Evolutionary conservation across 2,329 filamentous ascomycete species (phyloP).

Genomic region (Lachnum nothofagi): DNA sequence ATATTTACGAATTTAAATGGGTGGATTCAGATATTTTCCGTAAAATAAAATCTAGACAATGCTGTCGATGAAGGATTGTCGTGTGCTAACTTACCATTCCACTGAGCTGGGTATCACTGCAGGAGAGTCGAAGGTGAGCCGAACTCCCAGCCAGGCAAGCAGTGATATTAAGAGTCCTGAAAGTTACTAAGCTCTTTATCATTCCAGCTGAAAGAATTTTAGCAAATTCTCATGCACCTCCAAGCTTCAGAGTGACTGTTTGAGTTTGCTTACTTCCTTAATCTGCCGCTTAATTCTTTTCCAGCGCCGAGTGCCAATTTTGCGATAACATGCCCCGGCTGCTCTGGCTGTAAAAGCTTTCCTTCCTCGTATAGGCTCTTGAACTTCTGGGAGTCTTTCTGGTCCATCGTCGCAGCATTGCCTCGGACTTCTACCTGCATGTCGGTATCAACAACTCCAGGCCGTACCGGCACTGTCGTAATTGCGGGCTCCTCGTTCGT

Average conservation of each 20-base stretch:
- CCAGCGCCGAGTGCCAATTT: conserved; percentile 63
- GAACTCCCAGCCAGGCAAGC: too few relatives aligned
- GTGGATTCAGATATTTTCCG: too few relatives aligned
- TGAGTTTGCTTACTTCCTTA: conserved; percentile 54
- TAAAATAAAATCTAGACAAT: too few relatives aligned
- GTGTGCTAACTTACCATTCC: too few relatives aligned
- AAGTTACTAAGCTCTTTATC: conserved; percentile 49
- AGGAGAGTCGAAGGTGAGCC: too few relatives aligned
- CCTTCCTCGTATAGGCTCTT: conserved; percentile 64
- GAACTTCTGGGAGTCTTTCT: conserved; percentile 59
- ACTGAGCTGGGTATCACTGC: too few relatives aligned
- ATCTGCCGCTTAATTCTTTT: conserved; percentile 68
- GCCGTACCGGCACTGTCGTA: conserved; percentile 65
- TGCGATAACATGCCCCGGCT: conserved; percentile 82
- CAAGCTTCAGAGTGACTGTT: neutral
- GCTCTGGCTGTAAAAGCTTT: conserved; percentile 71
- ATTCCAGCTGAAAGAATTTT: conserved; percentile 43
- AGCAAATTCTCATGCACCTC: neutral
- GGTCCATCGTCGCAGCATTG: conserved; percentile 57
- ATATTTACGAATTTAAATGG: too few relatives aligned
- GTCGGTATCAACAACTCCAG: conserved; percentile 79
- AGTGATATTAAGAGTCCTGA: conserved; percentile 35
- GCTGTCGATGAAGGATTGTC: too few relatives aligned
- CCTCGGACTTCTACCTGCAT: conserved; percentile 83
- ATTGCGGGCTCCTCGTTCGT: conserved; percentile 72